phyloP scores from a whole-genome alignment of 139 green algal genomes.

The Desmodesmus armatus region DNA sequence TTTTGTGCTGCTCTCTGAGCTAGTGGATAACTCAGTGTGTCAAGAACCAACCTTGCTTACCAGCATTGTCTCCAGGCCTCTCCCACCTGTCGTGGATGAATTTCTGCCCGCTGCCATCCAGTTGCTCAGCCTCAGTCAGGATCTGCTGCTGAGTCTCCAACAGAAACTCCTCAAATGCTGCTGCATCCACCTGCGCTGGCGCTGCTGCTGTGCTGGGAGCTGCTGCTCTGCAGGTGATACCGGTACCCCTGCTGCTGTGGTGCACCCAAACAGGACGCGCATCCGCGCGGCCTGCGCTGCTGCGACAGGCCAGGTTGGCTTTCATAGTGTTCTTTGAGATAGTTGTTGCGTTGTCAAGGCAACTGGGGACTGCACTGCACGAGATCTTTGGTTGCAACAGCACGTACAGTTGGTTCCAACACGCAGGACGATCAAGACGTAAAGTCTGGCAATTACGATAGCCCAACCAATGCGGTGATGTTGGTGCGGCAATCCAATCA shows the following conservation, averaged over 20 bases:
- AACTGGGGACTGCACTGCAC: too few species aligned
- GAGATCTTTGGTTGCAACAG: too few species aligned
- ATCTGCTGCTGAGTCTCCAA: constrained; percentile 63
- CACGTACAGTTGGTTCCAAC: too few species aligned
- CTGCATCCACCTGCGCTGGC: neutral
- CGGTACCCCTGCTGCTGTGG: too few species aligned
- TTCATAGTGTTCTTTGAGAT: neutral
- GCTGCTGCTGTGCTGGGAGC: constrained; percentile 1
- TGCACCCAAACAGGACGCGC: too few species aligned
- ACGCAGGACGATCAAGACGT: too few species aligned
- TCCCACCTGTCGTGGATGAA: constrained; percentile 79
- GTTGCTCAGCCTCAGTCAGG: constrained; percentile 54
- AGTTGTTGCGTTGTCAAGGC: too few species aligned
- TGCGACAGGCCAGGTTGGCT: neutral
- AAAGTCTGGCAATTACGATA: too few species aligned
- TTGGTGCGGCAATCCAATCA: too few species aligned
- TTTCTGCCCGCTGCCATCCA: constrained; percentile 66
- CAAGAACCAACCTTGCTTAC: constrained; percentile 36
- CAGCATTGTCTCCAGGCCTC: constrained; percentile 59
- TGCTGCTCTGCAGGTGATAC: constrained; percentile 32
- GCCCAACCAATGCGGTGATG: neutral
- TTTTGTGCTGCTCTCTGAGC: neutral
- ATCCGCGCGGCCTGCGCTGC: neutral
- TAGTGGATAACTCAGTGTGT: neutral
- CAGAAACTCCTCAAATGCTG: constrained; percentile 60